Conservation (phyloP, 306 rosid species). For the Fagus sylvatica region DNA sequence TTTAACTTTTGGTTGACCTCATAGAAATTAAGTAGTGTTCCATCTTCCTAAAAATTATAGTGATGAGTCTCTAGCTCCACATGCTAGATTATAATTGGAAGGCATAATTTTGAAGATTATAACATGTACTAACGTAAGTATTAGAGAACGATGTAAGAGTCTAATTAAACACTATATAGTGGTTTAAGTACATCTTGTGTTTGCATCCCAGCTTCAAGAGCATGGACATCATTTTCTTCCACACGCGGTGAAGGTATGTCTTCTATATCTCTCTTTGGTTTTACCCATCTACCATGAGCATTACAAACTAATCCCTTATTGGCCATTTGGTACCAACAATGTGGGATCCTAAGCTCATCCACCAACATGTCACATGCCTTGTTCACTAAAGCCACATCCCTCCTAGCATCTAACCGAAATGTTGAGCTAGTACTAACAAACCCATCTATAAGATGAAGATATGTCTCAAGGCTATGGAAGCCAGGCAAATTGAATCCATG, state of each 20-base stretch:
- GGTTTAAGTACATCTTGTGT: conserved; percentile 21
- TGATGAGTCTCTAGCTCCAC: no score
- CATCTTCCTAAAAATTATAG: no score
- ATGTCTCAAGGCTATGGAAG: conserved; percentile 61
- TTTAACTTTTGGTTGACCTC: no score
- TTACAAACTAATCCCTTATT: conserved; percentile 65
- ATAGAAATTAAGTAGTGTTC: no score
- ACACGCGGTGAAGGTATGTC: conserved; percentile 64
- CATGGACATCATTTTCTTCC: conserved; percentile 22
- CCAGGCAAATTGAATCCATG: conserved; percentile 42
- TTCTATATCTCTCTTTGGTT: conserved; percentile 56
- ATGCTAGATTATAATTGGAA: no score
- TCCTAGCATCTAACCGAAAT: conserved; percentile 51
- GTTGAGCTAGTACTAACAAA: conserved; percentile 20
- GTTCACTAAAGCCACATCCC: conserved; percentile 68
- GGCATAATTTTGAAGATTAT: no score
- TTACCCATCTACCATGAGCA: conserved; percentile 75
- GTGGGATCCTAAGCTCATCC: conserved; percentile 60
- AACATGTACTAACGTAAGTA: no score
- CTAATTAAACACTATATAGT: neutral
- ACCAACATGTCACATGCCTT: conserved; percentile 62
- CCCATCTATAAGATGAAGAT: conserved; percentile 76
- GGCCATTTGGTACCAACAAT: conserved; percentile 62
- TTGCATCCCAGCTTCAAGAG: conserved; percentile 23
- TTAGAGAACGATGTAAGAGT: no score